Base-by-base conservation (phyloP, 306 rosid genomes). In the Benincasa hispida region DNA sequence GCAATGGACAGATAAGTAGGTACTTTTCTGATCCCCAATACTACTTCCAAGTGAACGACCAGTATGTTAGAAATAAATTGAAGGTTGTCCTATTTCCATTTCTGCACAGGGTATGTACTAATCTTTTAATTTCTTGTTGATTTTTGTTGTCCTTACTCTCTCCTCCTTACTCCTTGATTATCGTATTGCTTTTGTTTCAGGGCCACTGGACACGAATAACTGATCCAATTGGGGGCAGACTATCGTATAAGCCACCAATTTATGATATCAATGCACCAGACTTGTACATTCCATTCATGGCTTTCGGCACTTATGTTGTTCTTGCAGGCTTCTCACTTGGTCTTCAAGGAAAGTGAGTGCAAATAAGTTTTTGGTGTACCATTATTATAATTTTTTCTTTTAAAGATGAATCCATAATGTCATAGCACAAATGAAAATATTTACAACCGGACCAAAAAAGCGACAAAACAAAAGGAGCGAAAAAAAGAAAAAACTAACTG, bases 141-240 rank as follows among this genome's bases (percentile, higher is more conserved):
- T 60, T 0, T 22, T 67, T 18, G 45, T 50, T 48, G 27, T 32
- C 75, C 50, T 42, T 55, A 30, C 50, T 39, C 54, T 50, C 34
- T 72, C 60, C 22, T 15, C 19, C 18, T 77, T 75, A 48, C 37
- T 50, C 72, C 59, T 56, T 47, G 59, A 45, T 74, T n/a, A 48
- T 80, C 6, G n/a, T 50, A 55, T 76, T 82, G 54, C 80, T 66
- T 50, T 80, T 65, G 56, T 62, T 80, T 80, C 85, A 94, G 99
- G 99, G 99, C 58, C 97, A 94, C 75, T 94, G 99, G 99, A 94
- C 99, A 51, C 80, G 99, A 77, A 90, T 94, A 69, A 90, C 97
- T 24, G 97, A 94, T 82, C 99, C 99, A 59, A 97, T 92, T 1
- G 99, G 99, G 55, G 99, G 99, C 74, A 87, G 99, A 79, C 93